phyloP scores from a whole-genome alignment of 208 protist genomes.

The Trypanosoma theileri region DNA sequence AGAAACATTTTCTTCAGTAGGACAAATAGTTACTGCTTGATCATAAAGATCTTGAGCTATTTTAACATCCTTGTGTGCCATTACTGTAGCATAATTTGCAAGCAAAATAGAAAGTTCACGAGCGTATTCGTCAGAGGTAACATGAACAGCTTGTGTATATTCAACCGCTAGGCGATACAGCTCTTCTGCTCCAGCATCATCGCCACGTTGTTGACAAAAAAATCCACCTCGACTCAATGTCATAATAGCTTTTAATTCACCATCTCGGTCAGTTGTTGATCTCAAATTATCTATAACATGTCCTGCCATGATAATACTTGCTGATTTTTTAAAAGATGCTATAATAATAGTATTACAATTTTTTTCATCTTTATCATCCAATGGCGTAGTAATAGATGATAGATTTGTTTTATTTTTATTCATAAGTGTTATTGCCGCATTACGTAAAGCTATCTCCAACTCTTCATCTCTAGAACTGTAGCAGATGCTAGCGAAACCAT shows the following conservation, averaged over 20 bases:
- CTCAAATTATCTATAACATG: slow-evolving; percentile 19
- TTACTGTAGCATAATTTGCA: slow-evolving; percentile 77
- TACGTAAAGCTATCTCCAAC: slow-evolving; percentile 13
- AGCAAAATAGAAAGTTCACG: slow-evolving; percentile 68
- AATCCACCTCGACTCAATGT: slow-evolving; percentile 79
- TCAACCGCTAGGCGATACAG: slow-evolving; percentile 63
- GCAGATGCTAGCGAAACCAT: slow-evolving; percentile 57
- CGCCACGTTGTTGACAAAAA: slow-evolving; percentile 77
- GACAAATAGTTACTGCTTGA: slow-evolving; percentile 45
- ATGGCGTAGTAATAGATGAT: too few relatives aligned
- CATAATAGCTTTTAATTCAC: slow-evolving; percentile 61
- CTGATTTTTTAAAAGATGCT: slow-evolving; percentile 26
- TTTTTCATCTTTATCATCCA: background rate
- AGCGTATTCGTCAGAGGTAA: slow-evolving; percentile 40
- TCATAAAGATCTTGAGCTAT: slow-evolving; percentile 58
- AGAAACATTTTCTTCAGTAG: slow-evolving; percentile 52
- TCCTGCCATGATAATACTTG: slow-evolving; percentile 27
- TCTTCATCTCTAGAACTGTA: slow-evolving; percentile 37
- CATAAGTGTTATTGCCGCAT: background rate
- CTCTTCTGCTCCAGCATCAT: slow-evolving; percentile 57
- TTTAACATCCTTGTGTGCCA: slow-evolving; percentile 27
- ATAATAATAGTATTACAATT: slow-evolving; percentile 15
- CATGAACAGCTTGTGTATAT: slow-evolving; percentile 29
- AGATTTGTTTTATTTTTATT: background rate
- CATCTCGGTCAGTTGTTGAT: slow-evolving; percentile 11